Base-by-base conservation (phyloP, 2,329 filamentous ascomycete genomes). In the Epichloe bromicola region DNA sequence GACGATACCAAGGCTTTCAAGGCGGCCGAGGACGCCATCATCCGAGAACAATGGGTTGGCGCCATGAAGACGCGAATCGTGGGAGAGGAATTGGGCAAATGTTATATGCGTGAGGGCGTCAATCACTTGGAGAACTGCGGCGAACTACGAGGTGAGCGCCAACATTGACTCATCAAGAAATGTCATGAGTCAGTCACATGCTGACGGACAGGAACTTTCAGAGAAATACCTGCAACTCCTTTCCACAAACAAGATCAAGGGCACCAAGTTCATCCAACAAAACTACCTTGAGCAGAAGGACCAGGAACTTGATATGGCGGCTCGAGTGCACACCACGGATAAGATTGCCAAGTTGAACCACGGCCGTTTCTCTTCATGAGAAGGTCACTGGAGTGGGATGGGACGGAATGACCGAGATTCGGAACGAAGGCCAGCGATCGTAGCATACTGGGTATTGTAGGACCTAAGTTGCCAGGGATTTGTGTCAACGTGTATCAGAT, bases 121-220 rank as follows among this genome's bases (percentile, higher is more conserved):
- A 93, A 93, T 69, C 87, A 93, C 67, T 70, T 93, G 67, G 87
- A 91, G 76, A 93, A 91, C 72, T 93, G 87, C 68, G 86, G 86
- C 58, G 74, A 78, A 61, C 68, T 91, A 69, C 77, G 87, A 85
- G 86, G 87, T 93, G 67, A 54, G 54, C 37, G 34, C 3, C 10
- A 4, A 37, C 11, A 30, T 19, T 26, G 15, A 34, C 7, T 19
- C 6, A 12, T 15, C 14, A 30, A n/a, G 14, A 23, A 23, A 19
- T 23, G n/a, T 3, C 33, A 19, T 14, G n/a, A n/a, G 15, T 15
- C 14, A 8, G 30, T 37, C 30, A n/a, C 46, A 15, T 34, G 23
- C 43, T 51, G 43, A 51, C 44, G 19, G 3, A 15, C 1, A 3
- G 38, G 2, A 6, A 3, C n/a, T 14, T 5, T 14, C 11, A 90